Percentiles rank a stretch among this genome's conserved stretches.
phyloP scores from a whole-genome alignment of 1,284 basidiomycete genomes.

The Melanopsichium pennsylvanicum region DNA sequence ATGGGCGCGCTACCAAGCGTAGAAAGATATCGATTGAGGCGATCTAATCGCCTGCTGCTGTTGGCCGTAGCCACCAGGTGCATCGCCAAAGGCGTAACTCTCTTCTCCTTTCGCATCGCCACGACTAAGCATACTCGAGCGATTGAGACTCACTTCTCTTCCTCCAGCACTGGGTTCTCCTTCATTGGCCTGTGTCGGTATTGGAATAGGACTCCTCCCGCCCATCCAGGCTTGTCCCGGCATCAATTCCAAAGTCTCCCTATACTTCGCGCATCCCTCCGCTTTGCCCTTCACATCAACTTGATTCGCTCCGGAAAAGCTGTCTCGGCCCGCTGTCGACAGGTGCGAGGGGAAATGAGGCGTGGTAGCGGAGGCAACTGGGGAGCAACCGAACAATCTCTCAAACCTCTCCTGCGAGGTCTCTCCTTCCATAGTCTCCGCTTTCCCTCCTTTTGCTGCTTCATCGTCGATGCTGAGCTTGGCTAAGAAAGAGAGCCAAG shows the following conservation, averaged over 20 bases:
- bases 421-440: conserved; percentile 2
- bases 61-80: neutral
- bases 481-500: conserved; percentile 32
- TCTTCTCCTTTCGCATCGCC: neutral
- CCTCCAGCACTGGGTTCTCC: no score
- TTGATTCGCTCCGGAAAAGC: neutral
- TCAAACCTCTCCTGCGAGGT: conserved; percentile 25
- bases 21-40: conserved; percentile 27
- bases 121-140: neutral
- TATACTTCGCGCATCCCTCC: neutral
- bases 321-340: neutral
- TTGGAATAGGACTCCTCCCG: conserved; percentile 13
- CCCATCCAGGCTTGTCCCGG: conserved; percentile 24
- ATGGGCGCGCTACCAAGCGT: conserved; percentile 28
- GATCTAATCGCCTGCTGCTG: conserved; percentile 6
- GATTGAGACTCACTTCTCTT: conserved; percentile 1
- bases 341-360: neutral
- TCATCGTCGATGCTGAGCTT: conserved; percentile 5
- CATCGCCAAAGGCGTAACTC: conserved; percentile 10
- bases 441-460: neutral
- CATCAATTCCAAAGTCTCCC: conserved; percentile 17
- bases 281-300: neutral
- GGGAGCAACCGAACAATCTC: conserved; percentile 38
- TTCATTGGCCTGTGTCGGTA: neutral
- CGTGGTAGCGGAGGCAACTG: conserved; percentile 18